These are phyloP conservation scores for Prunella vulgaris DNA, from an alignment of 257 asterid genomes.

Conservation along the genomic window DNA sequence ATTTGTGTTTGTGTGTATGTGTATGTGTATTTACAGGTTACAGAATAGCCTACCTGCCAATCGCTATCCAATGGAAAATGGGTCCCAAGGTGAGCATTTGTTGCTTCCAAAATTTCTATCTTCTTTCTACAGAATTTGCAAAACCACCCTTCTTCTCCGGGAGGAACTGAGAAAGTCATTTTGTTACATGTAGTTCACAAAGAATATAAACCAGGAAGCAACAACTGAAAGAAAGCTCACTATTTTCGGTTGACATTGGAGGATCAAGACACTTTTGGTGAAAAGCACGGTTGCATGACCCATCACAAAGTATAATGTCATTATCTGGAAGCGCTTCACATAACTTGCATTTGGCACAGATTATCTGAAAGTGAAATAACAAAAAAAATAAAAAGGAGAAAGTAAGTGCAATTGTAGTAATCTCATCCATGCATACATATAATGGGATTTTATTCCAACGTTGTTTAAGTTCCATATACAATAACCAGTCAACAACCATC, in stretches of 20 bases:
- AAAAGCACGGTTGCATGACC: slow-evolving; percentile 92
- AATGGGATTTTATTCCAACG: neutral
- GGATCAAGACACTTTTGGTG: slow-evolving; percentile 96
- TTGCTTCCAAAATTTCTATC: slow-evolving; percentile 87
- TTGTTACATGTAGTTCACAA: slow-evolving; percentile 23
- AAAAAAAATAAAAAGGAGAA: slow-evolving; percentile 20
- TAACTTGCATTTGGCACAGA: slow-evolving; percentile 88
- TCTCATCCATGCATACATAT: neutral
- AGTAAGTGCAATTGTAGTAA: neutral
- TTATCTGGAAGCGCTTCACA: slow-evolving; percentile 80
- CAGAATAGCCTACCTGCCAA: slow-evolving; percentile 66
- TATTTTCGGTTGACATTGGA: slow-evolving; percentile 74
- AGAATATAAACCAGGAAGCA: slow-evolving; percentile 12
- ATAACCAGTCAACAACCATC: neutral
- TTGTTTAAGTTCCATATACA: neutral
- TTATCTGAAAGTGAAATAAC: slow-evolving; percentile 48
- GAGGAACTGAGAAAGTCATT: slow-evolving; percentile 65
- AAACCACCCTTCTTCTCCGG: slow-evolving; percentile 95
- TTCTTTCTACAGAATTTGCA: slow-evolving; percentile 89
- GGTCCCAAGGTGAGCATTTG: slow-evolving; percentile 96
- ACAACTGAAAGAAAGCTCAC: slow-evolving; percentile 43
- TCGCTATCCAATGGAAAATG: slow-evolving; percentile 65
- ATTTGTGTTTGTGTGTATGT: no score
- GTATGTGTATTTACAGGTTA: slow-evolving; percentile 2
- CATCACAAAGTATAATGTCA: slow-evolving; percentile 92